Conservation (phyloP, 441 rosid genomes). For the Breynia disticha region DNA sequence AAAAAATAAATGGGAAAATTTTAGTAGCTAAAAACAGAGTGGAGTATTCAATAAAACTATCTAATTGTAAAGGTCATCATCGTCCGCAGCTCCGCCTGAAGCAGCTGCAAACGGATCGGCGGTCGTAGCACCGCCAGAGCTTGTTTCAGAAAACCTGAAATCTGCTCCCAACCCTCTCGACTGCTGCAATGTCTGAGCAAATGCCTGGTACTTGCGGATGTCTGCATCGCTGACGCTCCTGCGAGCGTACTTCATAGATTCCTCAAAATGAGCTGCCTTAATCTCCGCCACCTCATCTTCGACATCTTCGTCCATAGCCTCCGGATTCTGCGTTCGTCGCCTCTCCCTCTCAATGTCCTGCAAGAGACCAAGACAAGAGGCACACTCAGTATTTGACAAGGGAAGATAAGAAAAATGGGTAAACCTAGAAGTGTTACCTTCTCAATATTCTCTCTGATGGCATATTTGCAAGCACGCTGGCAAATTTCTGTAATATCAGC, state of each 20-base stretch:
- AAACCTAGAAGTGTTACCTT: slow-evolving; percentile 35
- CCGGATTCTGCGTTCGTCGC: slow-evolving; percentile 45
- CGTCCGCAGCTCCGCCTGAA: slow-evolving; percentile 57
- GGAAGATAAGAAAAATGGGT: too few species aligned
- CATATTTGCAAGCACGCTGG: slow-evolving; percentile 68
- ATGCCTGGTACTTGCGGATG: slow-evolving; percentile 62
- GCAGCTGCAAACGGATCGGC: slow-evolving; percentile 64
- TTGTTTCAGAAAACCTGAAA: slow-evolving; percentile 41
- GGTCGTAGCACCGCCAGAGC: slow-evolving; percentile 24
- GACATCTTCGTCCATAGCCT: slow-evolving; percentile 67
- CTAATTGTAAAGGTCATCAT: slow-evolving; percentile 76
- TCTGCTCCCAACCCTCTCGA: slow-evolving; percentile 60
- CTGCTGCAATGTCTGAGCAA: slow-evolving; percentile 70
- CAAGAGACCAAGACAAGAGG: background rate
- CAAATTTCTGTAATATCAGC: slow-evolving; percentile 75
- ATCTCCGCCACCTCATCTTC: slow-evolving; percentile 62
- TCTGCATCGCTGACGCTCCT: slow-evolving; percentile 75
- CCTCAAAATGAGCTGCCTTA: slow-evolving; percentile 64
- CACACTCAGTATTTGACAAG: too few species aligned
- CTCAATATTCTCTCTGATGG: slow-evolving; percentile 67
- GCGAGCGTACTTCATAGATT: slow-evolving; percentile 66
- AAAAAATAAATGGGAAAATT: too few species aligned
- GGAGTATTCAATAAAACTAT: too few species aligned
- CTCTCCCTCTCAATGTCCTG: slow-evolving; percentile 69
- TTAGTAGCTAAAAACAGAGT: too few species aligned